Evolutionary conservation across 257 asterid species (phyloP).

Genomic region (Plantago elongata): DNA sequence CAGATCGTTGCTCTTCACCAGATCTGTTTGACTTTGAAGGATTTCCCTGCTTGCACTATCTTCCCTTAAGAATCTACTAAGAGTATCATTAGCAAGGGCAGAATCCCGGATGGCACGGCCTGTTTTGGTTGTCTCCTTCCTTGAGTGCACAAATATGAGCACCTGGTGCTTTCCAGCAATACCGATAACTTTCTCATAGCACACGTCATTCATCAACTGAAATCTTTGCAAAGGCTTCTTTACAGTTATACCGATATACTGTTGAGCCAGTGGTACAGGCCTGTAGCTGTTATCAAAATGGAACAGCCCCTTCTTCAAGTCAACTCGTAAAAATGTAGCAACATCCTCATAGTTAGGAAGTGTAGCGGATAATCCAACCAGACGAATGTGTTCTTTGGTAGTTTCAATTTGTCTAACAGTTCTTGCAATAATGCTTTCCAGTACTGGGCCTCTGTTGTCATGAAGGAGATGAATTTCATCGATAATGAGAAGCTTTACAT

Average conservation of each 20-base stretch:
- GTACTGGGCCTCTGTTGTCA: constrained; percentile 61
- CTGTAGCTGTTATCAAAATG: constrained; percentile 58
- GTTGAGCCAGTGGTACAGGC: constrained; percentile 61
- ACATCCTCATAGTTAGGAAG: constrained; percentile 63
- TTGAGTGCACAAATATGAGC: constrained; percentile 56
- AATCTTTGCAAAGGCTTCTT: constrained; percentile 59
- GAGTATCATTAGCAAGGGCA: constrained; percentile 55
- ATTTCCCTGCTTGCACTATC: constrained; percentile 65
- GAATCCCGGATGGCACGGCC: constrained; percentile 55
- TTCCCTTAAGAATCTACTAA: constrained; percentile 52
- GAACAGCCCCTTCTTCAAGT: constrained; percentile 46
- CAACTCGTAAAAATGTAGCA: constrained; percentile 43
- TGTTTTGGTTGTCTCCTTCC: constrained; percentile 57
- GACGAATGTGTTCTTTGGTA: constrained; percentile 52
- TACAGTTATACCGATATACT: constrained; percentile 52
- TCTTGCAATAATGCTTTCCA: constrained; percentile 58
- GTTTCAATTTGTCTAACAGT: constrained; percentile 61
- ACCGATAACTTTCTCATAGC: constrained; percentile 52
- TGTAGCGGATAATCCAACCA: constrained; percentile 58
- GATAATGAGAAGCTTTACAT: constrained; percentile 47
- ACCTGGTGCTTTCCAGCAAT: constrained; percentile 64
- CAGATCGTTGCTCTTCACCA: constrained; percentile 51
- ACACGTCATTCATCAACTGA: constrained; percentile 60
- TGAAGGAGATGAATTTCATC: constrained; percentile 64
- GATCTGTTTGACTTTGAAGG: constrained; percentile 48